A percentile compares a stretch with the other conserved stretches of the same genome.
Evolutionary conservation across 345 rosid genomes (phyloP).

Genomic region (Euphorbia peplus): DNA sequence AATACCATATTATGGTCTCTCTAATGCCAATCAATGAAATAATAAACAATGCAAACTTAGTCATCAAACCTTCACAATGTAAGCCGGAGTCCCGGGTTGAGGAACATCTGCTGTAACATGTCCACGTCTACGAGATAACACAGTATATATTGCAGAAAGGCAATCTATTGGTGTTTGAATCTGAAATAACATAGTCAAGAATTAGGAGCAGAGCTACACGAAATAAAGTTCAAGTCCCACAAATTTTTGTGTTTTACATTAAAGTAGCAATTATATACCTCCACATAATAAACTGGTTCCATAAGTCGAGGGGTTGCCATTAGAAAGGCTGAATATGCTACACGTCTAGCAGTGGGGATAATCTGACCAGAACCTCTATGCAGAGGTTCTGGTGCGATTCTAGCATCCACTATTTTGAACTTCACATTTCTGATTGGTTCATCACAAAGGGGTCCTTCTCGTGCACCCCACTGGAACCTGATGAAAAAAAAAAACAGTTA

Average conservation of each 20-base stretch:
- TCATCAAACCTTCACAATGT: conserved; percentile 79
- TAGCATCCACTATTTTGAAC: conserved; percentile 95
- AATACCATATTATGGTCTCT: background rate
- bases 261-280: conserved; percentile 43
- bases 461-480: conserved; percentile 99
- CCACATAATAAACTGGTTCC: conserved; percentile 99
- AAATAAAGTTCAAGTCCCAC: background rate
- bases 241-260: background rate
- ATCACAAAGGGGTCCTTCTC: conserved; percentile 98
- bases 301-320: conserved; percentile 97
- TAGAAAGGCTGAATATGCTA: conserved; percentile 87
- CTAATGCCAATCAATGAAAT: background rate
- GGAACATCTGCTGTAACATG: conserved; percentile 97
- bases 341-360: conserved; percentile 95
- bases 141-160: conserved; percentile 91
- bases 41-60: conserved; percentile 4
- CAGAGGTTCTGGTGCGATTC: conserved; percentile 84
- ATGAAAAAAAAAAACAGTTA: conserved; percentile 16
- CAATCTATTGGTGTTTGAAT: conserved; percentile 97
- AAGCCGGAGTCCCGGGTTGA: conserved; percentile 95
- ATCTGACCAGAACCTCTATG: conserved; percentile 98
- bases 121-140: conserved; percentile 91
- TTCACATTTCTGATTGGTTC: conserved; percentile 96
- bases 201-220: background rate
- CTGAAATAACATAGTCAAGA: conserved; percentile 40